These are phyloP conservation scores for Avicennia marina DNA, from an alignment of 257 asterid species.

Conservation along the genomic window DNA sequence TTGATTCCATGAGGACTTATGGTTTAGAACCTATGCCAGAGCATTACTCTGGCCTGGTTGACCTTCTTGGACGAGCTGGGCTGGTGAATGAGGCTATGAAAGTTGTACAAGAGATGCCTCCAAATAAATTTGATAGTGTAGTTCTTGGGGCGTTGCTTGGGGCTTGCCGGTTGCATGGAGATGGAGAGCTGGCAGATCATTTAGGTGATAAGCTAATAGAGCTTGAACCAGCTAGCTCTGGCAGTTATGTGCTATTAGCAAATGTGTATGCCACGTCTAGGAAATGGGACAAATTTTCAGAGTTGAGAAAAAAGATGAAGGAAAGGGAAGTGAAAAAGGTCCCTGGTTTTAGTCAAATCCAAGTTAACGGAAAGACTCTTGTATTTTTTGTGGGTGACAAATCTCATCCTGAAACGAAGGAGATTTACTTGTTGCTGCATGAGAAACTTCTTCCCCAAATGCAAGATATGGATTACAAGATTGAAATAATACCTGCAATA, in stretches of 20 bases:
- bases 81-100: slow-evolving; percentile 34
- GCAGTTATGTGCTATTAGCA: slow-evolving; percentile 45
- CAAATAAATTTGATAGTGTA: slow-evolving; percentile 38
- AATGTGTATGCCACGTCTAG: slow-evolving; percentile 52
- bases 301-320: slow-evolving; percentile 49
- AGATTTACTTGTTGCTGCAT: slow-evolving; percentile 35
- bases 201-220: slow-evolving; percentile 42
- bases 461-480: slow-evolving; percentile 25
- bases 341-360: slow-evolving; percentile 54
- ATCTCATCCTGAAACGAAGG: slow-evolving; percentile 46
- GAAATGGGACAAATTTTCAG: slow-evolving; percentile 52
- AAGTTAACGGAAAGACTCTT: slow-evolving; percentile 48
- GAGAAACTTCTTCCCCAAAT: slow-evolving; percentile 41
- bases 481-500: neutral
- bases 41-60: slow-evolving; percentile 47
- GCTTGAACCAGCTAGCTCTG: slow-evolving; percentile 49
- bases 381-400: slow-evolving; percentile 45
- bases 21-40: slow-evolving; percentile 44
- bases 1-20: slow-evolving; percentile 44
- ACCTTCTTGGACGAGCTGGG: slow-evolving; percentile 35
- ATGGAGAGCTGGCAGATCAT: slow-evolving; percentile 32
- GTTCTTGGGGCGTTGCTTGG: slow-evolving; percentile 65
- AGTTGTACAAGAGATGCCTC: slow-evolving; percentile 51
- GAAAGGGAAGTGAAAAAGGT: slow-evolving; percentile 44
- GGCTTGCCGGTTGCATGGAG: slow-evolving; percentile 50